These are phyloP conservation scores for Basipetospora sp. DNA, from an alignment of 2,329 filamentous ascomycete genomes.

Conservation along the genomic window DNA sequence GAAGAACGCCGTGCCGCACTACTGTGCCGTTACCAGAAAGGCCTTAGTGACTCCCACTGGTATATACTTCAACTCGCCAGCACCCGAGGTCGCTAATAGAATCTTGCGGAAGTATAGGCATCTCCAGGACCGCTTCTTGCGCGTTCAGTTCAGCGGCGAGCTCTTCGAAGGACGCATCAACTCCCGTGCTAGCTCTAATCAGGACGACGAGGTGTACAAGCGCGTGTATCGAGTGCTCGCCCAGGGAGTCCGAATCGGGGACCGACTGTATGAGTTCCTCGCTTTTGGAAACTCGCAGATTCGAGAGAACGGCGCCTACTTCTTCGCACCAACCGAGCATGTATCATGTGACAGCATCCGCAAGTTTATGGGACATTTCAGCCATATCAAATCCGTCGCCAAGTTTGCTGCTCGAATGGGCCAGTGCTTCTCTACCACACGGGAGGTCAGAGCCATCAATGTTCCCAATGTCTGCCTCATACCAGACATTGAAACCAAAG, in stretches of 20 bases:
- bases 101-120: conserved; percentile 61
- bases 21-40: conserved; percentile 63
- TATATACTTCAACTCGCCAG: conserved; percentile 62
- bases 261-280: conserved; percentile 72
- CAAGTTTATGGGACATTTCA: conserved; percentile 73
- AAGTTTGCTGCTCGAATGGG: conserved; percentile 81
- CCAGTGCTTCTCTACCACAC: conserved; percentile 90
- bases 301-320: conserved; percentile 79
- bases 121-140: conserved; percentile 63
- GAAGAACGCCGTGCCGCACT: conserved; percentile 44
- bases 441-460: conserved; percentile 51
- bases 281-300: conserved; percentile 94
- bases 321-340: conserved; percentile 61
- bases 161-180: conserved; percentile 45
- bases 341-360: conserved; percentile 65
- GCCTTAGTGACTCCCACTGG: conserved; percentile 73
- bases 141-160: conserved; percentile 84
- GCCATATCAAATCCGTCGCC: conserved; percentile 66
- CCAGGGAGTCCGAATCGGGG: conserved; percentile 71
- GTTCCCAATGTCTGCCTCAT: conserved; percentile 47
- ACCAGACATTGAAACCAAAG: conserved; percentile 52
- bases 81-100: conserved; percentile 75
- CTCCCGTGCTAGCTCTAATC: conserved; percentile 33
- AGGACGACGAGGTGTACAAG: conserved; percentile 57
- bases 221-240: conserved; percentile 56